Conservation (phyloP, 306 rosid genomes). For the Ochetophila trinervis region DNA sequence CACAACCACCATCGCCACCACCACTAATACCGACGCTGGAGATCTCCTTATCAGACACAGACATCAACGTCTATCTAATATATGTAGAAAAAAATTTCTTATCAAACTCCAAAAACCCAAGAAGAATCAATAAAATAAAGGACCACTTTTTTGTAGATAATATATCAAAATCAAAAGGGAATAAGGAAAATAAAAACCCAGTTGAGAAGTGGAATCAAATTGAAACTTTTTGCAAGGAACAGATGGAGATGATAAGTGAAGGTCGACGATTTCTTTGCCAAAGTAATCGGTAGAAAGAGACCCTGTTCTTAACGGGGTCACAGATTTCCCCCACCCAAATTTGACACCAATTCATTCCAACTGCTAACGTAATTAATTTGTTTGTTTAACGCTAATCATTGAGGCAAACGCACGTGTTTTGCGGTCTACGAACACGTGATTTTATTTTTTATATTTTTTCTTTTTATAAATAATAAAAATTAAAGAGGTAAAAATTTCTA, state of each 20-base stretch:
- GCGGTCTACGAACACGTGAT: too few relatives aligned
- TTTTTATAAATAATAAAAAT: too few relatives aligned
- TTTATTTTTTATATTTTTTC: too few relatives aligned
- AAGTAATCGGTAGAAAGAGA: background rate
- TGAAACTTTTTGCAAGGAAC: background rate
- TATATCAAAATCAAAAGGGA: too few relatives aligned
- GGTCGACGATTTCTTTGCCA: slow-evolving; percentile 5
- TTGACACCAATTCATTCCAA: too few relatives aligned
- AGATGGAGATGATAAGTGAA: background rate
- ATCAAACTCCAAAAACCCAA: background rate
- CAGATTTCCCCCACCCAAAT: too few relatives aligned
- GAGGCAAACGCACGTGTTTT: too few relatives aligned
- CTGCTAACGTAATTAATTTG: too few relatives aligned
- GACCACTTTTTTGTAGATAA: background rate
- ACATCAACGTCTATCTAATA: slow-evolving; percentile 33
- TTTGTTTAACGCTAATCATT: too few relatives aligned
- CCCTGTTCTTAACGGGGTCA: background rate
- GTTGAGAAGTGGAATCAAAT: background rate
- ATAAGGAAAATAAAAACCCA: background rate
- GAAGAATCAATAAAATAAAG: background rate
- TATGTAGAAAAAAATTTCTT: background rate
- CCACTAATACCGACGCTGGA: slow-evolving; percentile 27
- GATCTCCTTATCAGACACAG: slow-evolving; percentile 47
- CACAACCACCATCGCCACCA: slow-evolving; percentile 27
- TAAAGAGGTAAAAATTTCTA: too few relatives aligned